A percentile compares a stretch with the other conserved stretches of the same genome.
Evolutionary conservation across 2,329 filamentous ascomycete species (phyloP).

Genomic region (Venturia oleaginea): DNA sequence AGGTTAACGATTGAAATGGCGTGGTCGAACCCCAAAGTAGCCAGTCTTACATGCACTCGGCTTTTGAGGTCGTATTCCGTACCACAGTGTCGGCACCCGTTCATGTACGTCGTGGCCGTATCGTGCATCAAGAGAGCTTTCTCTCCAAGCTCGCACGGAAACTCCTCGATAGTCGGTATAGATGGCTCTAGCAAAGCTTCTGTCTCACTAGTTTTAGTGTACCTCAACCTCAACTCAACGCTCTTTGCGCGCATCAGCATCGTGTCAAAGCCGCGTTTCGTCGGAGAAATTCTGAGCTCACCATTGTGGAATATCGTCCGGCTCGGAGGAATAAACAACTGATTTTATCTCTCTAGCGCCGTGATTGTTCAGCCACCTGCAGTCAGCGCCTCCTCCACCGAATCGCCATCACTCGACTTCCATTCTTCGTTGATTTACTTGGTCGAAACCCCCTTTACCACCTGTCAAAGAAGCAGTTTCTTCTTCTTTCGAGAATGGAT

Average conservation of each 20-base stretch:
- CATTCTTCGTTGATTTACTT: too few relatives aligned
- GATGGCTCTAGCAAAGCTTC: not conserved
- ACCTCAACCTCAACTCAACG: not conserved
- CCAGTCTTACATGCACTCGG: not conserved
- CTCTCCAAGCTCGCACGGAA: not conserved
- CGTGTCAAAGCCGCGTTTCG: not conserved
- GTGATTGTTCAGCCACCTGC: not conserved
- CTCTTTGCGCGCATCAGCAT: not conserved
- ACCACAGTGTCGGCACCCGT: not conserved
- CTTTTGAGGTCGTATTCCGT: not conserved
- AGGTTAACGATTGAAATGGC: not conserved
- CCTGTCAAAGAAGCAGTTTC: too few relatives aligned
- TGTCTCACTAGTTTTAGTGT: not conserved
- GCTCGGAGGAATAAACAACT: not conserved
- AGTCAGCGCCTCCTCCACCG: not conserved
- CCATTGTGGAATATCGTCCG: not conserved
- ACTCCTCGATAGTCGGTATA: not conserved
- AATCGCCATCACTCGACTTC: not conserved
- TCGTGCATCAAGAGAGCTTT: not conserved
- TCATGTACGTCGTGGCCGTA: conserved; percentile 2
- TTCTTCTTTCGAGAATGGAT: too few relatives aligned
- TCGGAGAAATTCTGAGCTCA: not conserved
- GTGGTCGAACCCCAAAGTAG: not conserved
- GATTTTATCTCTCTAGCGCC: not conserved
- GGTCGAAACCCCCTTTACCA: too few relatives aligned